Evolutionary conservation across 257 asterid species (phyloP).

Genomic region (Gynochthodes officinalis): DNA sequence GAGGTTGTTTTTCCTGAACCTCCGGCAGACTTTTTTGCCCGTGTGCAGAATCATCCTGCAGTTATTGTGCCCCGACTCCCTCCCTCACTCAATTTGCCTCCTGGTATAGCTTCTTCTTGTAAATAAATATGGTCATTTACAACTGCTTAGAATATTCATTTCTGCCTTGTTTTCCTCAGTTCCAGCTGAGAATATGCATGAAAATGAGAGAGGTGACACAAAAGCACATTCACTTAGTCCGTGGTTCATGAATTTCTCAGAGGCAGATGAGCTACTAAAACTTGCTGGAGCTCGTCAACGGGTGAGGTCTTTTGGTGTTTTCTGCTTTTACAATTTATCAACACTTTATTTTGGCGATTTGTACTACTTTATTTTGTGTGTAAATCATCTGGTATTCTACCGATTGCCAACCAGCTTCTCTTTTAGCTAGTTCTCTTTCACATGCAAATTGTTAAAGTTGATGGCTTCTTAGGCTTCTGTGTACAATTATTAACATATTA

Average conservation of each 20-base stretch:
- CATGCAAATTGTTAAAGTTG: background rate
- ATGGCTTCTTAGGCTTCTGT: background rate
- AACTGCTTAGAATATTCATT: conserved; percentile 17
- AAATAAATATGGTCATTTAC: conserved; percentile 7
- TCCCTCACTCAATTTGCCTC: conserved; percentile 33
- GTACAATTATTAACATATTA: background rate
- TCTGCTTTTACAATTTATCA: background rate
- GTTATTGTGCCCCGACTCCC: conserved; percentile 62
- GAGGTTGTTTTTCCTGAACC: conserved; percentile 81
- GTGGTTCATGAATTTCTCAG: conserved; percentile 74
- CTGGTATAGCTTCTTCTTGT: conserved; percentile 28
- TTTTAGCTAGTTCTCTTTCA: background rate
- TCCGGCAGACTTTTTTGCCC: conserved; percentile 54
- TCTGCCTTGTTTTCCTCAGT: conserved; percentile 27
- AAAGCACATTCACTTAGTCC: conserved; percentile 57
- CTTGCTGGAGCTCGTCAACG: conserved; percentile 78
- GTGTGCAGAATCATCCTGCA: conserved; percentile 75
- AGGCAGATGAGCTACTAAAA: conserved; percentile 78
- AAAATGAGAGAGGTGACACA: conserved; percentile 48
- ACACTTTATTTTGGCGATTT: background rate
- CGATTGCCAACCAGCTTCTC: background rate
- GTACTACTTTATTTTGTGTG: background rate
- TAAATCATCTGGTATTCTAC: background rate
- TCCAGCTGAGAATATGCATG: conserved; percentile 41
- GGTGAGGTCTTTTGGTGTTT: conserved; percentile 28